Base-by-base conservation (phyloP, 805 yeast species). In the Ogataea ramenticola region DNA sequence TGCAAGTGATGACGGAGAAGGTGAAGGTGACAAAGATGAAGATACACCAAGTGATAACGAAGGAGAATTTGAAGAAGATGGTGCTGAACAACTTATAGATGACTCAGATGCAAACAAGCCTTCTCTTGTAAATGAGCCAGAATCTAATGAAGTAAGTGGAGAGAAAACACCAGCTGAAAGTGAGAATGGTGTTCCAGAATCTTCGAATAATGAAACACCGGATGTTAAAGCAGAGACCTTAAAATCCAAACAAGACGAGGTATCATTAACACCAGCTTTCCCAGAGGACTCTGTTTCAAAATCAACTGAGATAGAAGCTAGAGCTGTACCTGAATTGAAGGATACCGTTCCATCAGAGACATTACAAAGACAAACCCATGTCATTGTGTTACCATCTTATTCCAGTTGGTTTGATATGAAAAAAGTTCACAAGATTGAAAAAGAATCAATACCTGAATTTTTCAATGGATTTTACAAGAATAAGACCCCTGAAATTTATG, bases 371-470 rank as follows among this genome's bases (percentile, higher is more conserved):
- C 97, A 90, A 64, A 79, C 95, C 0, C 96, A 88, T 57, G 79
- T 89, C 0, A 81, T 89, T 38, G 81, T 89, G 4, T 71, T 89
- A 24, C 97, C 97, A 6, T 86, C 96, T 0, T 90, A 87, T 60
- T 74, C 96, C 0, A 65, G 83, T 27, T 90, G 97, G 97, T 89
- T 89, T 59, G 73, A 80, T 44, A 72, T 86, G 72, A 74, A 74
- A 39, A 77, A 74, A 42, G 74, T 89, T 37, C 86, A 87, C 57
- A 77, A 75, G 42, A 82, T 90, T 48, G 97, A 90, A 63, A 77
- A 74, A 46, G 84, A 85, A 55, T 84, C 95, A 1, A 66, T 90
- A 40, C 96, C 96, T 0, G 97, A 90, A 59, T 90, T 86, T 55
- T 90, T 90, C 70, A 76, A 78, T 49, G 62, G 56, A 16, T 49